Evolutionary conservation across 2,329 filamentous ascomycete genomes (phyloP), one percentile per base, ranked within the genome.

Genomic region (Neocatenulostroma microsporum): DNA sequence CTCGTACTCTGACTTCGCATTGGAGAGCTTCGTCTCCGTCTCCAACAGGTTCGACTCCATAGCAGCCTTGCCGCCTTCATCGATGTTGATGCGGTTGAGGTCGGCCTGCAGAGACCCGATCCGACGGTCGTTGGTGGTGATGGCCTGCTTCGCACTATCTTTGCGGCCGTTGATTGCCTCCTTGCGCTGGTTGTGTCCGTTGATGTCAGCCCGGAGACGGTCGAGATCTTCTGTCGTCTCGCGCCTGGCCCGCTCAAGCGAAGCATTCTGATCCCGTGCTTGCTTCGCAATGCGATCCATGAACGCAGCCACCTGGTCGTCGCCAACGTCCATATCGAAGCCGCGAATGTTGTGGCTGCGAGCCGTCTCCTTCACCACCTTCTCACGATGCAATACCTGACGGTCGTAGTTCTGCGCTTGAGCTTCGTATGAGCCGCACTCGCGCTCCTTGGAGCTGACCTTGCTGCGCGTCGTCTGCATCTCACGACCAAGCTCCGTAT

Each of bases 401-500:
- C 82, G 76, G 55, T 95, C 85, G 55, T 91, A 85, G 51, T 82
- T 84, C 44, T 84, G 81, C 63, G 89, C 87, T 55, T 94, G 82
- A 2, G 88, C 89, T 59, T 91, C 77, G 49, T 82, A 79, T 48
- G 81, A 84, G 28, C 89, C 89, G 49, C 78, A 72, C 49, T 87
- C 81, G 1, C 57, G 67, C 41, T 73, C 66, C 47, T 73, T 72
- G n/a, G 45, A 44, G 34, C 63, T 66, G 10, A 68, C 54, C 6
- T 53, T 45, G 12, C 52, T 44, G 3, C 73, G 69, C 31, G 57
- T 61, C 3, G 60, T 52, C 38, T 73, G 63, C 2, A 78, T 65
- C 19, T 66, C 62, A 18, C 66, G 55, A 39, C 64, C 66, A n/a
- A 93, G 68, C 17, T 81, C 71, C 39, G 69, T 65, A 49, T 88